A percentile compares a stretch with the other conserved stretches of the same genome.
Evolutionary conservation across 2,329 filamentous ascomycete species (phyloP).

Genomic region (Dryadomyces sulphureus): DNA sequence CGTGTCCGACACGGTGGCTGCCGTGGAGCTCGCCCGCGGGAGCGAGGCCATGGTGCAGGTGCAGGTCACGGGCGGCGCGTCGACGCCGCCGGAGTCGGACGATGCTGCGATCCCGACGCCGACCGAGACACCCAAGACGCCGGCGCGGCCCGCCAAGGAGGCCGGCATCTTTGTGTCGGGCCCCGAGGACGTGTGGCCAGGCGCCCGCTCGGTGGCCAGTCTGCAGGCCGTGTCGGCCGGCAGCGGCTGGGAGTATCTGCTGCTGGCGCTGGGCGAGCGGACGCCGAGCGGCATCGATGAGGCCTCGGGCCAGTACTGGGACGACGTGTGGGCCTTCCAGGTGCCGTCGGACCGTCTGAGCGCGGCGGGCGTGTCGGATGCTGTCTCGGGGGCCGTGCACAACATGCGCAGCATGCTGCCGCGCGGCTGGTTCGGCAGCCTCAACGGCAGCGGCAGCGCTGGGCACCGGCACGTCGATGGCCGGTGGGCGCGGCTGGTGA

Average conservation of each 20-base stretch:
- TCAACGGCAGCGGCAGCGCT: background rate
- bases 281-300: constrained; percentile 32
- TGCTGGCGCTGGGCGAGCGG: constrained; percentile 46
- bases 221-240: constrained; percentile 42
- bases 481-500: constrained; percentile 40
- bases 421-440: constrained; percentile 6
- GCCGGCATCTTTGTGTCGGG: constrained; percentile 11
- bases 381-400: constrained; percentile 35
- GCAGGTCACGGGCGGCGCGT: background rate
- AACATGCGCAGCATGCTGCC: constrained; percentile 15
- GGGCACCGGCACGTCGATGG: constrained; percentile 19
- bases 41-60: background rate
- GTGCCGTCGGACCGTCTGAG: constrained; percentile 40
- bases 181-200: constrained; percentile 26
- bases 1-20: constrained; percentile 9
- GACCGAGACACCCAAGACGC: constrained; percentile 2
- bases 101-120: background rate
- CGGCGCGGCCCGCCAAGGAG: constrained; percentile 21
- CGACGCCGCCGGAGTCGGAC: constrained; percentile 1
- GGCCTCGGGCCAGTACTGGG: constrained; percentile 37
- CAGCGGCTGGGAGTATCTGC: constrained; percentile 45
- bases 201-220: constrained; percentile 35
- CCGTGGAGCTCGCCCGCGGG: background rate
- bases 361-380: constrained; percentile 38
- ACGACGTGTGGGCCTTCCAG: constrained; percentile 51